These are phyloP conservation scores for Chytriomyces sp. DNA, from an alignment of 192 early-diverging fungal species.

Conservation along the genomic window DNA sequence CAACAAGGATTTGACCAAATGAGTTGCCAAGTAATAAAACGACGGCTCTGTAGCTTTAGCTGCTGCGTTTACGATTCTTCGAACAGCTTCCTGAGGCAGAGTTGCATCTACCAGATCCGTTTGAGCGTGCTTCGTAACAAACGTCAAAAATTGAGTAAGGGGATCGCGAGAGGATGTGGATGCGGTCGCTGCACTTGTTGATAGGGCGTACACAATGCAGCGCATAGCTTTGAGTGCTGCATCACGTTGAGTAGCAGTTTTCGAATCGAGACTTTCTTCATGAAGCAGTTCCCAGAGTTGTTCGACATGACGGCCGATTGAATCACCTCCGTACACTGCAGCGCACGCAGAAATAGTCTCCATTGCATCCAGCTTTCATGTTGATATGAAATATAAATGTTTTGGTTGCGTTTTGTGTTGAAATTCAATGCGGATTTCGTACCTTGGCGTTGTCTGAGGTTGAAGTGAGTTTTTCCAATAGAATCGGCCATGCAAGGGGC, in stretches of 20 bases:
- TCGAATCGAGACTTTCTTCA: conserved; percentile 79
- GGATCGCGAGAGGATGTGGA: conserved; percentile 20
- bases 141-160: conserved; percentile 6
- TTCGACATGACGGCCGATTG: conserved; percentile 70
- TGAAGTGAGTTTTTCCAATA: conserved; percentile 91
- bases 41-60: conserved; percentile 28
- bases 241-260: conserved; percentile 69
- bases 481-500: conserved; percentile 74
- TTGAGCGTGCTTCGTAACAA: conserved; percentile 7
- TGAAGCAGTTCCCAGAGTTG: conserved; percentile 76
- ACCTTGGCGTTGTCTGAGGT: conserved; percentile 88
- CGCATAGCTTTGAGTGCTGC: conserved; percentile 69
- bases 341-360: conserved; percentile 83
- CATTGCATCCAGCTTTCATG: conserved; percentile 79
- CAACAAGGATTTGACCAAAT: conserved; percentile 15
- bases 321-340: conserved; percentile 73
- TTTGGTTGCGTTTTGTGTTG: background rate
- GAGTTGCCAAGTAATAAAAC: conserved; percentile 17
- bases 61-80: conserved; percentile 13
- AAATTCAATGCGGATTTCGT: conserved; percentile 12
- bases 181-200: conserved; percentile 32
- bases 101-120: conserved; percentile 9
- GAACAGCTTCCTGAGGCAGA: conserved; percentile 15
- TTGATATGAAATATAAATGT: conserved; percentile 24
- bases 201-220: conserved; percentile 68